Conservation (phyloP, 306 rosid genomes). For the Betula pendula region DNA sequence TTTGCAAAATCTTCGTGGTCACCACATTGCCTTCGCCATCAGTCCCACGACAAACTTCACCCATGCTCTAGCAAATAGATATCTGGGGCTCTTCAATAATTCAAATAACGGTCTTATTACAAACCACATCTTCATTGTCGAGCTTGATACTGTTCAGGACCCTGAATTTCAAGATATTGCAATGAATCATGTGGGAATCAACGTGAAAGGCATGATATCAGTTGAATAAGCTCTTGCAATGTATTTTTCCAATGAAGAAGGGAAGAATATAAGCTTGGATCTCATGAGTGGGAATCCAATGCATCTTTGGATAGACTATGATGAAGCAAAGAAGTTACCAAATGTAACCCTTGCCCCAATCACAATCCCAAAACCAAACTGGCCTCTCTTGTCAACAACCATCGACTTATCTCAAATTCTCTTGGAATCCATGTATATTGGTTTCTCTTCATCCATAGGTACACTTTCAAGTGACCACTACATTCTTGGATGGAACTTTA, state of each 20-base stretch:
- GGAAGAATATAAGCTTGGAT: conserved; percentile 3
- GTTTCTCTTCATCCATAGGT: conserved; percentile 42
- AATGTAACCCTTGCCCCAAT: conserved; percentile 29
- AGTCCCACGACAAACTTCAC: conserved; percentile 28
- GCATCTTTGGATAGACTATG: conserved; percentile 9
- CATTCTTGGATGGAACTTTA: conserved; percentile 39
- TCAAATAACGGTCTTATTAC: neutral
- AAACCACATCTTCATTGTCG: conserved; percentile 37
- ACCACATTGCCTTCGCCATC: conserved; percentile 31
- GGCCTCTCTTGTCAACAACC: conserved; percentile 22
- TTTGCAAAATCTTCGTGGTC: conserved; percentile 5
- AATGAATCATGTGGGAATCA: conserved; percentile 31
- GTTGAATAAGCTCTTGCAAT: neutral
- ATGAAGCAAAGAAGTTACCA: neutral
- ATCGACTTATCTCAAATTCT: neutral
- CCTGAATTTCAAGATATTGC: neutral
- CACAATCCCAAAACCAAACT: conserved; percentile 11
- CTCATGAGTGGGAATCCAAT: conserved; percentile 28
- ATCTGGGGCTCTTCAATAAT: neutral
- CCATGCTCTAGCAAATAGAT: neutral
- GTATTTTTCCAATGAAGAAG: neutral
- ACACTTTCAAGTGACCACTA: conserved; percentile 1
- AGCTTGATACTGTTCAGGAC: conserved; percentile 12
- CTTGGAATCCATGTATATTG: conserved; percentile 34
- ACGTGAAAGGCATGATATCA: conserved; percentile 25